Evolutionary conservation across 176 grass and related monocot genomes (phyloP), one percentile per base, ranked within the genome.

Genomic region (Zoysia japonica): DNA sequence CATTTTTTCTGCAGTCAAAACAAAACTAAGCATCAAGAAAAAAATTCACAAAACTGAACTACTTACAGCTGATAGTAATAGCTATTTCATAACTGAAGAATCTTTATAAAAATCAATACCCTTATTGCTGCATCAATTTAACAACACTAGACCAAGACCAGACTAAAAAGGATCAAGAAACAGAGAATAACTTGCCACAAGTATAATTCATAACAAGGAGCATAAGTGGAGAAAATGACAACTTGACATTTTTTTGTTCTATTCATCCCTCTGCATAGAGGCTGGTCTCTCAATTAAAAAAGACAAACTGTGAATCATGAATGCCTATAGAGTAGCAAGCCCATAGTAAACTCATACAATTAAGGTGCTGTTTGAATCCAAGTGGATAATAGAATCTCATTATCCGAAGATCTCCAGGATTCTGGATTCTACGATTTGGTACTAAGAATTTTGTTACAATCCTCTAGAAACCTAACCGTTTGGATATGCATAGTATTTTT

Each of bases 1-100:
- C 65, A 11, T 72, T 74, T 65, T 99, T 99, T 80, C 96, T 99
- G 84, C 64, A 94, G 88, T 38, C 60, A 67, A 75, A 3, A 41
- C 43, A 11, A 53, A 70, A 73, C 12, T 91, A 74, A 76, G 75
- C 11, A 65, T 71, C 8, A 78, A 50, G 66, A 67, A 78, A 57
- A 40, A 67, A 57, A 57, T 47, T 62, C 5, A 2, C 17, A 53
- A 0, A 78, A 2, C 16, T 40, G 17, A n/a, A 54, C 14, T 19
- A 54, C n/a, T 37, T 11, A 0, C 11, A 61, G 4, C 37, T 68
- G 38, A 17, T 6, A 54, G n/a, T 28, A 68, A 49, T 53, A 68
- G 54, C 17, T 0, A 55, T 73, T 45, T 15, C 48, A 46, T 47
- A 82, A 82, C 17, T 67, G 49, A 12, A 51, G 43, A 10, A 50